These are phyloP conservation scores for Cladosporium sp. DNA, from an alignment of 2,329 filamentous ascomycete genomes.

Conservation along the genomic window DNA sequence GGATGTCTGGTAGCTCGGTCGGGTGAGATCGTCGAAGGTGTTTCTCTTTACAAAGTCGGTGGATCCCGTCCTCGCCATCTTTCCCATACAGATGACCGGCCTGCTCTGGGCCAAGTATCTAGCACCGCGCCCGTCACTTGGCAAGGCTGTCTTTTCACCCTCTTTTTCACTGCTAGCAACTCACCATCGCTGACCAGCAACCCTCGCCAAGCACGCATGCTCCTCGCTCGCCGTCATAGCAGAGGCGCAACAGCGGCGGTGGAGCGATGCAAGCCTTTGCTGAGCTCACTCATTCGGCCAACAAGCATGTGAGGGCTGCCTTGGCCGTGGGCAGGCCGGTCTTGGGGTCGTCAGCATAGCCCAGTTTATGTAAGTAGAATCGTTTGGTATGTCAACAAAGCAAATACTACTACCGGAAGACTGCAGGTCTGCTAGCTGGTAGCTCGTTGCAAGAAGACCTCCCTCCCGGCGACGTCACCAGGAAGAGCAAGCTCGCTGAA, in stretches of 20 bases:
- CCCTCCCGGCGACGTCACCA: no score
- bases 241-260: background rate
- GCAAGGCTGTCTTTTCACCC: background rate
- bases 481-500: no score
- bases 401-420: no score
- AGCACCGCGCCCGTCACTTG: background rate
- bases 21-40: slow-evolving; percentile 1
- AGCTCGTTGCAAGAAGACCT: no score
- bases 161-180: background rate
- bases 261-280: background rate
- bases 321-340: no score
- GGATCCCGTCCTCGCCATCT: background rate
- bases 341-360: no score
- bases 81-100: no score
- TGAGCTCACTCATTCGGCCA: background rate
- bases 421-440: no score
- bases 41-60: slow-evolving; percentile 7
- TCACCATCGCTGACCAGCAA: no score
- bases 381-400: no score
- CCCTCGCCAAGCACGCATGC: background rate
- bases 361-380: no score
- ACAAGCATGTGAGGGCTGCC: background rate
- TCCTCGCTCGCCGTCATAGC: background rate
- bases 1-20: background rate
- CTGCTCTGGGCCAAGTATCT: background rate